These are phyloP conservation scores for Leishmania mexicana DNA, from an alignment of 208 protist species.

Conservation along the genomic window DNA sequence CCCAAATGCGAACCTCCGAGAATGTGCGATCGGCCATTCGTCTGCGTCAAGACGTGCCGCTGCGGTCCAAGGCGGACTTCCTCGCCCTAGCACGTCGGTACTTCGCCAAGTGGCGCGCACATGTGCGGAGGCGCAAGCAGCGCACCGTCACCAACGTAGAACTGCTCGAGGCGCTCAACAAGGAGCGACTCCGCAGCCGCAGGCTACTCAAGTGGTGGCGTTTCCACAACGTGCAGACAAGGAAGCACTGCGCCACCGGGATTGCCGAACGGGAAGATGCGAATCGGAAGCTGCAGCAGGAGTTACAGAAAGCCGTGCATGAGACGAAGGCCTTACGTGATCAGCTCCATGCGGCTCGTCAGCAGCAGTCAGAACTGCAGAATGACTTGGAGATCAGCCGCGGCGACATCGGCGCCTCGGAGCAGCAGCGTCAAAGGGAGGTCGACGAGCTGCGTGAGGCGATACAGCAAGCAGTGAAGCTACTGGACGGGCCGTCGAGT, in stretches of 20 bases:
- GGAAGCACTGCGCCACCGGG: constrained; percentile 7
- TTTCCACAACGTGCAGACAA: constrained; percentile 5
- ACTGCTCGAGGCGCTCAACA: constrained; percentile 42
- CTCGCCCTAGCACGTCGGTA: constrained; percentile 59
- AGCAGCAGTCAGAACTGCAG: constrained; percentile 11
- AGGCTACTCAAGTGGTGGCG: constrained; percentile 38
- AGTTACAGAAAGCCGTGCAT: constrained; percentile 5
- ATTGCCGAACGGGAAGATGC: constrained; percentile 19
- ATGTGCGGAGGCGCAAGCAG: constrained; percentile 50
- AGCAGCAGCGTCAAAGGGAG: constrained; percentile 15
- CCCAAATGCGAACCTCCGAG: constrained; percentile 28
- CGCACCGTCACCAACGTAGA: constrained; percentile 49
- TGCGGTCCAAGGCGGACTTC: constrained; percentile 61
- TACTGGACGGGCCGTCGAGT: constrained; percentile 11
- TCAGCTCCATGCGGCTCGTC: constrained; percentile 5
- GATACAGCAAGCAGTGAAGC: constrained; percentile 17
- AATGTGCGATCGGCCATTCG: constrained; percentile 22
- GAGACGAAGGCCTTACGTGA: constrained; percentile 15
- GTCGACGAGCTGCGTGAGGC: constrained; percentile 20
- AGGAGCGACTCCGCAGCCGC: constrained; percentile 29
- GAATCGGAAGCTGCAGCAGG: constrained; percentile 10
- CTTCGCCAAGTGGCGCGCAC: constrained; percentile 60
- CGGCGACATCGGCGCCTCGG: constrained; percentile 1
- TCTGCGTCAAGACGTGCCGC: constrained; percentile 47
- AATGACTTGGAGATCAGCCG: constrained; percentile 13